Evolutionary conservation across 495 filamentous ascomycete genomes (phyloP).

Genomic region (Hypoxylon fragiforme): DNA sequence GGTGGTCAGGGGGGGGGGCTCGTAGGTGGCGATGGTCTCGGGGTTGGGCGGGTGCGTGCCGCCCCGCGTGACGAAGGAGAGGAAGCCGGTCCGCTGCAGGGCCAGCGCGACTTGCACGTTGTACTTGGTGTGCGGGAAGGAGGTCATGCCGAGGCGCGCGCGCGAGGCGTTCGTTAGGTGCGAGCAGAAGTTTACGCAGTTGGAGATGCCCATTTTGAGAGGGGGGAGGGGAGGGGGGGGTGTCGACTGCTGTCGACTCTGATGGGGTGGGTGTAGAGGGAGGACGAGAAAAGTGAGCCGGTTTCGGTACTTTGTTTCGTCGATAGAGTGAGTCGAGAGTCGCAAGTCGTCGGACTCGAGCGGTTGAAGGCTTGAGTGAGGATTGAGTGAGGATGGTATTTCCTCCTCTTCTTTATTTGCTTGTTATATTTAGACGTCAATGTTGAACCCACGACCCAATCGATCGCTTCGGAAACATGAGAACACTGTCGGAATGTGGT

Average conservation of each 20-base stretch:
- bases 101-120: conserved; percentile 75
- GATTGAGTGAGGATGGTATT: too few species aligned
- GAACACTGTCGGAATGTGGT: not conserved
- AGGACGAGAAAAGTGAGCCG: too few species aligned
- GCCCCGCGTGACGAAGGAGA: conserved; percentile 80
- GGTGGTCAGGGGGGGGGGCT: conserved; percentile 67
- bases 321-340: too few species aligned
- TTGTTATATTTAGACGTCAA: too few species aligned
- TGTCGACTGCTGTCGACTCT: too few species aligned
- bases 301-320: too few species aligned
- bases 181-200: conserved; percentile 79
- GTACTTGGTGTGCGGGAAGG: conserved; percentile 78
- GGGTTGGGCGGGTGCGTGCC: conserved; percentile 67
- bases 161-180: conserved; percentile 93
- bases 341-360: too few species aligned
- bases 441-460: too few species aligned
- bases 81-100: conserved; percentile 80
- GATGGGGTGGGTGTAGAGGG: conserved; percentile 5
- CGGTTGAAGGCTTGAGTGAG: too few species aligned
- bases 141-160: conserved; percentile 84
- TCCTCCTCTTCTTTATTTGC: too few species aligned
- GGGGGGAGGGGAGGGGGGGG: not conserved
- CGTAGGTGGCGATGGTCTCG: conserved; percentile 52
- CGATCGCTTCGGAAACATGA: too few species aligned
- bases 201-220: conserved; percentile 77